These are phyloP conservation scores for Anethum foeniculum DNA, from an alignment of 140 eudicot genomes.

Conservation along the genomic window DNA sequence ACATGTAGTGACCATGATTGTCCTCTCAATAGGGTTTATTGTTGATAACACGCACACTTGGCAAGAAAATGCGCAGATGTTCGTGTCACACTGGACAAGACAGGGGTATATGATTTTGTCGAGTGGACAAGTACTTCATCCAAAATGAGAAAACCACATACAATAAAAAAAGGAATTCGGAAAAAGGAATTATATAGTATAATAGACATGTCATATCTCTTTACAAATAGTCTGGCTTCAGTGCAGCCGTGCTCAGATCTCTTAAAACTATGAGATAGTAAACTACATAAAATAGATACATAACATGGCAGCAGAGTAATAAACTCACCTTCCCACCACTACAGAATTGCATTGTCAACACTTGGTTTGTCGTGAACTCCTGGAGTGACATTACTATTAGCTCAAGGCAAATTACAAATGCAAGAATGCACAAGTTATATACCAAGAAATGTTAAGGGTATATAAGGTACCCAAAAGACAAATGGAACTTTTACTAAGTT, in stretches of 20 bases:
- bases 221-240: background rate
- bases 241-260: background rate
- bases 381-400: slow-evolving; percentile 17
- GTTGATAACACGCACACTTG: background rate
- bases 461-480: slow-evolving; percentile 56
- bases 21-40: background rate
- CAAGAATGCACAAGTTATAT: slow-evolving; percentile 2
- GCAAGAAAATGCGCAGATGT: background rate
- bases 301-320: background rate
- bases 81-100: background rate
- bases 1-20: background rate
- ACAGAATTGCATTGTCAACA: slow-evolving; percentile 89
- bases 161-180: background rate
- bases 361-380: slow-evolving; percentile 85
- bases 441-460: background rate
- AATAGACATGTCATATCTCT: background rate
- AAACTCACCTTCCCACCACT: slow-evolving; percentile 64
- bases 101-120: background rate
- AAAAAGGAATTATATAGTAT: background rate
- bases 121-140: background rate
- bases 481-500: slow-evolving; percentile 52
- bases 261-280: background rate
- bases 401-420: background rate
- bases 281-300: background rate
- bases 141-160: background rate